Evolutionary conservation across 371 early-diverging fungal genomes (phyloP).

Genomic region (Haplosporangium sp.): DNA sequence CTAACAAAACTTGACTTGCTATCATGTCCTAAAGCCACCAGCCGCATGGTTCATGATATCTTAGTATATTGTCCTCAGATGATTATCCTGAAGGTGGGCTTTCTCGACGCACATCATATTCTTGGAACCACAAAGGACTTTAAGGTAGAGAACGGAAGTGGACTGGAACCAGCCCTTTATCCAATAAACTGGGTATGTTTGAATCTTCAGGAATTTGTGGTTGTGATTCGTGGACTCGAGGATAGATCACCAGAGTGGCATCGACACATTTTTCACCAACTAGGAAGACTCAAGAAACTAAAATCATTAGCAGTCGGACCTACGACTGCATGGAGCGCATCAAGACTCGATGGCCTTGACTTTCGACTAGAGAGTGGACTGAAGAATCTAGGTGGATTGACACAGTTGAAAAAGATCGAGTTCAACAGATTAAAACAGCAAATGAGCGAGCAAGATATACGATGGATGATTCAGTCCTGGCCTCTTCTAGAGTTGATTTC

Average conservation of each 20-base stretch:
- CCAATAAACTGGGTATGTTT: background rate
- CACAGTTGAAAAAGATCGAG: too few relatives aligned
- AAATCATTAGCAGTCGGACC: background rate
- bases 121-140: background rate
- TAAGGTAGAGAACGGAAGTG: background rate
- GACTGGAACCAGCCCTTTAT: background rate
- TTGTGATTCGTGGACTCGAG: background rate
- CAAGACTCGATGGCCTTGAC: too few relatives aligned
- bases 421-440: too few relatives aligned
- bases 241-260: background rate
- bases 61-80: background rate
- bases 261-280: background rate
- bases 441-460: too few relatives aligned
- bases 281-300: background rate
- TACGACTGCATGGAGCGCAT: background rate
- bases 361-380: too few relatives aligned
- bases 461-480: too few relatives aligned
- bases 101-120: background rate
- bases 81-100: background rate
- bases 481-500: too few relatives aligned
- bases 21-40: background rate
- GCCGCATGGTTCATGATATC: background rate
- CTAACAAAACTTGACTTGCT: background rate
- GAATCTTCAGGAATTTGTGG: background rate
- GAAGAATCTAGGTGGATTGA: too few relatives aligned